Base-by-base conservation (phyloP, 164 flowering plant species). In the Macadamia integrifolia region DNA sequence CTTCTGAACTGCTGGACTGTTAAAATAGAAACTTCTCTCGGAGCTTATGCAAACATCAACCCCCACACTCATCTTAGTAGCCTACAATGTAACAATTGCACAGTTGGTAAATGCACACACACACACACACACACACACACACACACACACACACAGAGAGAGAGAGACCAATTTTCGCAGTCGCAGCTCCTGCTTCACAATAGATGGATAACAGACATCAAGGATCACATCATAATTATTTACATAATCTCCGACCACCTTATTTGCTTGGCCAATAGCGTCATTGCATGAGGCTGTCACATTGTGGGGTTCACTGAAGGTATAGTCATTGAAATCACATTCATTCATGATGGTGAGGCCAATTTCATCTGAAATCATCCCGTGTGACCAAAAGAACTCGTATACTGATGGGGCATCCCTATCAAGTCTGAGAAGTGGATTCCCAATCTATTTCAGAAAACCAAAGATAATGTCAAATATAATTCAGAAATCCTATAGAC, bases 351-450 rank as follows among this genome's bases (percentile, higher is more conserved):
- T 88, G 52, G 85, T 71, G 18, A 88, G 88, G 32, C 92, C 91
- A 65, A 87, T 49, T 79, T 94, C 97, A 79, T 94, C 98, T 55
- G 98, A 94, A 44, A 94, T 94, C 97, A 94, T 86, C 69, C 97
- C 97, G 59, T 94, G 97, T 3, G 98, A 94, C 98, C 97, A 93
- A 70, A 82, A 94, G 81, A 18, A 91, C 66, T 94, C 93, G 44
- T 87, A 94, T 9, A 79, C 77, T 72, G 96, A 78, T 31, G 89
- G 82, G 63, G 70, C 70, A 79, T 94, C 97, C 18, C 83, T 82
- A 58, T 85, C 91, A 18, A 94, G 86, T 72, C 59, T 87, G 40
- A 94, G 94, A 68, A 94, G 93, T 61, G 98, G 98, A 72, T 94
- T 94, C 9, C 98, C 98, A 72, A 88, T 83, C 98, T 93, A 66